Evolutionary conservation across 192 early-diverging fungal genomes (phyloP).

Genomic region (Backusella tuberculispora): DNA sequence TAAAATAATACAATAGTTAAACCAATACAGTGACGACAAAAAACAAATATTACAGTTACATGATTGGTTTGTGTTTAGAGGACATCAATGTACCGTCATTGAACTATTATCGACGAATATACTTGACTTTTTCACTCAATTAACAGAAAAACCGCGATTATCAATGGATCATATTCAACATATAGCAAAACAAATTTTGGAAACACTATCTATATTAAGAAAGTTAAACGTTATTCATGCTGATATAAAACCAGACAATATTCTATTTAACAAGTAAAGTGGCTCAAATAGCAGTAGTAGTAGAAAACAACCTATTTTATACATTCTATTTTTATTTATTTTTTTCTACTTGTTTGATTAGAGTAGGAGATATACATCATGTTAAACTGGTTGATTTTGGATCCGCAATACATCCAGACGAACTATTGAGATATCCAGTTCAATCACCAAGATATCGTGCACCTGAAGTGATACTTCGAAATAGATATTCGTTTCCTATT

Average conservation of each 20-base stretch:
- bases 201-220: constrained; percentile 81
- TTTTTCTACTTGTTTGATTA: constrained; percentile 48
- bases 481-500: constrained; percentile 88
- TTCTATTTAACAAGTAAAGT: constrained; percentile 80
- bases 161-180: constrained; percentile 88
- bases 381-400: constrained; percentile 99
- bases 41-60: constrained; percentile 86
- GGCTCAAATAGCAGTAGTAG: background rate
- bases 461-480: constrained; percentile 92
- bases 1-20: background rate
- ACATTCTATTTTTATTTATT: background rate
- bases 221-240: constrained; percentile 92
- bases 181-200: constrained; percentile 90
- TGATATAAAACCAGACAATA: constrained; percentile 98
- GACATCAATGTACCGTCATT: constrained; percentile 93
- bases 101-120: constrained; percentile 95
- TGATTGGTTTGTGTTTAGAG: constrained; percentile 90
- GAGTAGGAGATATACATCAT: constrained; percentile 83
- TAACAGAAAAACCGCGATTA: constrained; percentile 67
- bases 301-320: background rate
- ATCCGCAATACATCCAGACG: constrained; percentile 86
- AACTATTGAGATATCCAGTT: constrained; percentile 92
- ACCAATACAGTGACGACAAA: constrained; percentile 54
- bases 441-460: constrained; percentile 98
- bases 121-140: constrained; percentile 61